Evolutionary conservation across 306 rosid genomes (phyloP), one percentile per base, ranked within the genome.

Genomic region (Herpetospermum pedunculosum): DNA sequence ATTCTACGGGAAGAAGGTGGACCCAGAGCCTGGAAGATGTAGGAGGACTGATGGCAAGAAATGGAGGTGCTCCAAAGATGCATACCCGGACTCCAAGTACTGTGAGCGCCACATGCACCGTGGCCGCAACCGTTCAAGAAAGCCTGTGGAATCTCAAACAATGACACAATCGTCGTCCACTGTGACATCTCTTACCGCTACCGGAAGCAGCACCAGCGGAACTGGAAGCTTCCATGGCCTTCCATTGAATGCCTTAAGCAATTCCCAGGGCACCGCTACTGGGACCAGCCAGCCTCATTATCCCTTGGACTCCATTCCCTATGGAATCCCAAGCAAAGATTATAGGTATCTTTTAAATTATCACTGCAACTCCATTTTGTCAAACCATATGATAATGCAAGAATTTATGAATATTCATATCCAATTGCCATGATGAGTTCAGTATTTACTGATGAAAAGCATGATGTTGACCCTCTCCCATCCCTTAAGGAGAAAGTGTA

Each of bases 91-190:
- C 79, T 92, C 97, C 26, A 92, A 89, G 75, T 92, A 92, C 89
- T 92, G 97, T 55, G 97, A 92, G 83, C 96, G 97, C 77, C 97
- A 92, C 68, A 92, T 89, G 97, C 86, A 89, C 67, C 93, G 97
- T 62, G 96, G 96, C 68, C 97, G 97, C 75, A 86, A 86, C 85
- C 97, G 97, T 92, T 92, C 97, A 92, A 92, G 97, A 92, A 92
- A 92, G 97, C 97, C 93, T 89, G 97, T 92, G 97, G 97, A 92
- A 92, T 82, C 97, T 73, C 92, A 84, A 84, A 83, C 87, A 7
- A 79, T 78, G 71, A 75, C 88, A 48, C 84, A 81, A 75, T 80
- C 92, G 23, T 77, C 92, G 19, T 81, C 90, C 48, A 59, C 86
- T 71, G 87, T 79, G 78, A 74, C 92, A 75, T 83, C 96, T 47